Percentiles rank a stretch among this genome's conserved stretches.
These are phyloP conservation scores for Theobroma cacao DNA, from an alignment of 345 rosid genomes.

Conservation along the genomic window DNA sequence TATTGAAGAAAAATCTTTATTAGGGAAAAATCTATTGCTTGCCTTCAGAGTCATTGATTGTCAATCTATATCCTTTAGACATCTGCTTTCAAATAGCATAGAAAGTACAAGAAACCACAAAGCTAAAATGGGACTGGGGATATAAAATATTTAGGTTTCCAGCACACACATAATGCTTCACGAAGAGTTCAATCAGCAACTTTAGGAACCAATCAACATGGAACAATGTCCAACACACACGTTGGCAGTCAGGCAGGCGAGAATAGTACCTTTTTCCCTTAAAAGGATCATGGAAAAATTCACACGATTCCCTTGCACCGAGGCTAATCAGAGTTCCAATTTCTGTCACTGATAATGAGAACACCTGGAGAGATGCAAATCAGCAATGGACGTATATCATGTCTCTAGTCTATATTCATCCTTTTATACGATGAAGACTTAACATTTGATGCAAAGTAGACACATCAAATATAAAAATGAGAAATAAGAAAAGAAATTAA, in stretches of 20 bases:
- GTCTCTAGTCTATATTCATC: neutral
- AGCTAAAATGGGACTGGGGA: neutral
- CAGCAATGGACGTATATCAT: conserved; percentile 10
- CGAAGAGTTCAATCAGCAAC: neutral
- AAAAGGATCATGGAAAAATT: conserved; percentile 82
- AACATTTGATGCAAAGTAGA: neutral
- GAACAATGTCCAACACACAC: neutral
- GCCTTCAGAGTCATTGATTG: neutral
- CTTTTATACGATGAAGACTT: neutral
- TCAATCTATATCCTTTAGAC: neutral
- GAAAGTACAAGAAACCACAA: neutral
- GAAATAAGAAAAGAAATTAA: neutral
- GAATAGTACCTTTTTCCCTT: conserved; percentile 73
- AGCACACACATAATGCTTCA: neutral
- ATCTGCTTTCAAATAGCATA: neutral
- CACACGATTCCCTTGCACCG: conserved; percentile 69
- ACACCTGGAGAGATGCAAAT: conserved; percentile 47
- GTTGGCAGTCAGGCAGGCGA: too few relatives aligned
- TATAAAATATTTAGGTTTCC: neutral
- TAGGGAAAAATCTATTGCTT: neutral
- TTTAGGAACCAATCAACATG: neutral
- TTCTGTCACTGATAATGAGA: conserved; percentile 81
- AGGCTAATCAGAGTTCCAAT: conserved; percentile 72
- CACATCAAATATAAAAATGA: neutral
- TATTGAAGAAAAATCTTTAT: neutral